These are phyloP conservation scores for Eucalyptus erythrocorys DNA, from an alignment of 345 rosid genomes.

Conservation along the genomic window DNA sequence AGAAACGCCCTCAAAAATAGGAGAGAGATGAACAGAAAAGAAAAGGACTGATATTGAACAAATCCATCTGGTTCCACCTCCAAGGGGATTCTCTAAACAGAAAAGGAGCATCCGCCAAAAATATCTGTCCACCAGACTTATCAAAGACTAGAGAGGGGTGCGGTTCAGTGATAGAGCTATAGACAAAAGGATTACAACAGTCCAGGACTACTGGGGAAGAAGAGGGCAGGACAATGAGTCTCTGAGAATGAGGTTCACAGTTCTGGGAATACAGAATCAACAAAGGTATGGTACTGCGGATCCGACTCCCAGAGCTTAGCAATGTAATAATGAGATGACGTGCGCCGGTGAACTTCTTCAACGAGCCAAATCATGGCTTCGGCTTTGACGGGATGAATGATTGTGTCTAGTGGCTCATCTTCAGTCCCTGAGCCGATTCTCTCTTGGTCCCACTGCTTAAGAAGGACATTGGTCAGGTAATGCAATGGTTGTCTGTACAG, in stretches of 20 bases:
- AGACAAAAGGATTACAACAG: background rate
- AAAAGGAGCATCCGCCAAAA: background rate
- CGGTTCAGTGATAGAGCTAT: background rate
- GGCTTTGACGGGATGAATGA: slow-evolving; percentile 75
- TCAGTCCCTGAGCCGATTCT: slow-evolving; percentile 46
- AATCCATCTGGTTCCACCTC: background rate
- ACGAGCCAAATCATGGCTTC: slow-evolving; percentile 83
- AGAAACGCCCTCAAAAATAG: background rate
- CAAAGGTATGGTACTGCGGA: slow-evolving; percentile 36
- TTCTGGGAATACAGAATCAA: slow-evolving; percentile 50
- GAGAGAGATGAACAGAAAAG: background rate
- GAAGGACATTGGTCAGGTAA: slow-evolving; percentile 61
- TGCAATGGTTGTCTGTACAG: slow-evolving; percentile 81
- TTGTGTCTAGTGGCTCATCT: slow-evolving; percentile 32
- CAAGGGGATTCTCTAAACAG: background rate
- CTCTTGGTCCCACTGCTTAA: slow-evolving; percentile 64
- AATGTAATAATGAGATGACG: slow-evolving; percentile 48
- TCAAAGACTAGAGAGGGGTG: background rate
- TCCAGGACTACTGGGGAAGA: background rate
- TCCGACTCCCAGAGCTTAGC: slow-evolving; percentile 61
- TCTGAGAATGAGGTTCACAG: background rate
- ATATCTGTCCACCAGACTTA: background rate
- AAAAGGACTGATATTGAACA: background rate
- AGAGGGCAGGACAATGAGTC: background rate
- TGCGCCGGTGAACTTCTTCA: slow-evolving; percentile 64